Evolutionary conservation across 1,284 basidiomycete genomes (phyloP).

Genomic region (Rhodotorula sp.): DNA sequence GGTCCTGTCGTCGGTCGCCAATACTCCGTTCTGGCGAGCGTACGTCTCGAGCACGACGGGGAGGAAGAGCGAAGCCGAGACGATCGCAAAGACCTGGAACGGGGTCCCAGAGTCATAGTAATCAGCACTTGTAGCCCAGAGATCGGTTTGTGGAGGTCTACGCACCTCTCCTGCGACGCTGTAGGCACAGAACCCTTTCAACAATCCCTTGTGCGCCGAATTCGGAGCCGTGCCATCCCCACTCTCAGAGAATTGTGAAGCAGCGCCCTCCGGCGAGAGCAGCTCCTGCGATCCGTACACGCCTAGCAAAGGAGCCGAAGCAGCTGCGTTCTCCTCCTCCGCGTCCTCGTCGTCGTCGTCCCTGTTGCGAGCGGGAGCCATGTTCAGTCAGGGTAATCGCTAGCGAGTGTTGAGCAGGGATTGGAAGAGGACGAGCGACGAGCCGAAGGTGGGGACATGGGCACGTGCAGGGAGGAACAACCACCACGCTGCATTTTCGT

Average conservation of each 20-base stretch:
- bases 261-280: background rate
- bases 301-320: no score
- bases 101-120: no score
- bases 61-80: constrained; percentile 36
- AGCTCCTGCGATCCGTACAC: background rate
- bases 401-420: background rate
- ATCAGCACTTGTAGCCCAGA: no score
- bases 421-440: background rate
- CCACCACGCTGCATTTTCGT: no score
- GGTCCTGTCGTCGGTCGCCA: constrained; percentile 18
- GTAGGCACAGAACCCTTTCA: constrained; percentile 35
- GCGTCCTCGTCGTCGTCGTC: background rate
- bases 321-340: background rate
- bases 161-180: constrained; percentile 40
- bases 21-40: constrained; percentile 32
- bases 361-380: background rate
- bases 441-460: background rate
- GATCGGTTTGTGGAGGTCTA: background rate
- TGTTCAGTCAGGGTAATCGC: no score
- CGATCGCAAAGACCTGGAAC: constrained; percentile 36
- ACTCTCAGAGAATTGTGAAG: background rate
- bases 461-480: background rate
- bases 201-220: background rate
- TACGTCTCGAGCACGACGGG: constrained; percentile 37
- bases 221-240: no score